A percentile compares a stretch with the other conserved stretches of the same genome.
Evolutionary conservation across 2,329 filamentous ascomycete genomes (phyloP).

Genomic region (Cladosporium phlei): DNA sequence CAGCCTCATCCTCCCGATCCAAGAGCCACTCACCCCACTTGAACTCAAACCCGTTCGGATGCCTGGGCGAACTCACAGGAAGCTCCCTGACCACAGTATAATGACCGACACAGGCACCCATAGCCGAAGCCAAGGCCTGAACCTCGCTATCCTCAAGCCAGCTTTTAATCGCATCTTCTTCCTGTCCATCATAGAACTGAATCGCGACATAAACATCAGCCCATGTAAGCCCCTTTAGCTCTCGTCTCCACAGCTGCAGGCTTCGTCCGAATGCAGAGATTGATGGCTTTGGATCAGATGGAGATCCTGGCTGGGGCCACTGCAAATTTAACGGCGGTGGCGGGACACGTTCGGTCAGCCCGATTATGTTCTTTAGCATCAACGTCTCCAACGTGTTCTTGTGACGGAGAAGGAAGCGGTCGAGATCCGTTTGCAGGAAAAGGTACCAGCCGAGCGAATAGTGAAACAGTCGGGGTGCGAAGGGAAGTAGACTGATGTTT

Average conservation of each 20-base stretch:
- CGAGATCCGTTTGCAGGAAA: not conserved
- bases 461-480: not conserved
- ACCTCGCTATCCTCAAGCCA: no score
- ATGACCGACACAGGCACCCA: no score
- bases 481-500: not conserved
- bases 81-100: no score
- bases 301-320: not conserved
- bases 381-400: not conserved
- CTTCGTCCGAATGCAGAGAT: not conserved
- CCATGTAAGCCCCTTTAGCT: not conserved
- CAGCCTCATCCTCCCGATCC: no score
- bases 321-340: not conserved
- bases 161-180: no score
- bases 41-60: no score
- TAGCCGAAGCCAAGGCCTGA: no score
- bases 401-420: not conserved
- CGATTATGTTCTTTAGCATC: not conserved
- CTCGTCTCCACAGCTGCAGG: not conserved
- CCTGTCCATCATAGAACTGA: no score
- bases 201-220: not conserved
- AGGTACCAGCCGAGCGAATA: not conserved
- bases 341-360: not conserved
- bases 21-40: no score
- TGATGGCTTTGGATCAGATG: not conserved
- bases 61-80: no score